A percentile compares a stretch with the other conserved stretches of the same genome.
Conservation (phyloP, 2,329 filamentous ascomycete species). For the Pseudonectria foliicola region DNA sequence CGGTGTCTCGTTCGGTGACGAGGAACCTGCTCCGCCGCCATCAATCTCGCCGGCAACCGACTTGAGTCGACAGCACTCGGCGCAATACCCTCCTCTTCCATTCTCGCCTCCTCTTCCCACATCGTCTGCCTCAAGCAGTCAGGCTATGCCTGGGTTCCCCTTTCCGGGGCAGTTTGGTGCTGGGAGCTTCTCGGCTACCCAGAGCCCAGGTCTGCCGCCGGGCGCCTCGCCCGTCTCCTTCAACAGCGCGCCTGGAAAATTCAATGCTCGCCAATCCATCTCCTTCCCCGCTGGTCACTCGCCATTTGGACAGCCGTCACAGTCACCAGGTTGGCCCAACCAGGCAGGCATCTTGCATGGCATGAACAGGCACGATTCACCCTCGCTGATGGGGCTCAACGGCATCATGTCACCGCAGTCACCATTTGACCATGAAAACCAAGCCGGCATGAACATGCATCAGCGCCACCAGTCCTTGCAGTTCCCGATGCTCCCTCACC, state of each 20-base stretch:
- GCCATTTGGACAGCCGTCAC: conserved; percentile 59
- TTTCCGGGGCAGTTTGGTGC: conserved; percentile 55
- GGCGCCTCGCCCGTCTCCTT: conserved; percentile 69
- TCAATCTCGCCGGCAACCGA: conserved; percentile 60
- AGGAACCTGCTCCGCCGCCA: conserved; percentile 55
- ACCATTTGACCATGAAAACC: conserved; percentile 50
- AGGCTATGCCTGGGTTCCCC: conserved; percentile 45
- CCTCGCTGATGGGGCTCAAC: conserved; percentile 47
- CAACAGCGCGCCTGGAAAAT: conserved; percentile 48
- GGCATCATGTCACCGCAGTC: conserved; percentile 58
- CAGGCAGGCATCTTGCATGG: conserved; percentile 50
- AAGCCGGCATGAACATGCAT: conserved; percentile 36
- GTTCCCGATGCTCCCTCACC: conserved; percentile 49
- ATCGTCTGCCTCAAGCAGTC: conserved; percentile 68
- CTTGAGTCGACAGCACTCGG: conserved; percentile 62
- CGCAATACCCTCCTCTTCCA: conserved; percentile 66
- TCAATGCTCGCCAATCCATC: conserved; percentile 66
- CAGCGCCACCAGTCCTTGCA: conserved; percentile 55
- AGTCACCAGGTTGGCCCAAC: conserved; percentile 53
- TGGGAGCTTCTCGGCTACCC: conserved; percentile 50
- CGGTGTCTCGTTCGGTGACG: conserved; percentile 73
- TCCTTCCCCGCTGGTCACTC: conserved; percentile 57
- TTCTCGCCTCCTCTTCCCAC: conserved; percentile 81
- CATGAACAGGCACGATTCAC: conserved; percentile 53
- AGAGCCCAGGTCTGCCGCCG: conserved; percentile 57